These are phyloP conservation scores for Sideroxylon spinosum DNA, from an alignment of 179 eudicot species.

Conservation along the genomic window DNA sequence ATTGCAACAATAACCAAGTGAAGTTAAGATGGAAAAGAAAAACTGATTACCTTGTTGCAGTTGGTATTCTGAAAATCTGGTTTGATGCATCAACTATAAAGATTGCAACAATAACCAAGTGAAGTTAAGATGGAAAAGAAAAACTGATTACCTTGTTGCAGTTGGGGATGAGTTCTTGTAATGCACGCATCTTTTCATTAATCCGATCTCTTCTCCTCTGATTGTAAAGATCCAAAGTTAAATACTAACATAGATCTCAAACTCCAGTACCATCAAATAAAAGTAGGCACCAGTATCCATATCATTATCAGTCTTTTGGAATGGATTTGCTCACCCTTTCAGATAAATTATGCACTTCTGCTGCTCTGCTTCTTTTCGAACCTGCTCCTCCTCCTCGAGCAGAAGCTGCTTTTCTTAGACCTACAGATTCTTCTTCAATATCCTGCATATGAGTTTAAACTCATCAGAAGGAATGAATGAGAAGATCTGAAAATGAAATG, in stretches of 20 bases:
- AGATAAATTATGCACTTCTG: conserved; percentile 95
- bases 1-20: background rate
- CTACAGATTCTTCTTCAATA: conserved; percentile 74
- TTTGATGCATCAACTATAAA: background rate
- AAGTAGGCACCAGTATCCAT: background rate
- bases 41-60: too few relatives aligned
- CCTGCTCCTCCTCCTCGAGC: conserved; percentile 46
- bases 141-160: conserved; percentile 76
- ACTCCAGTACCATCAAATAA: background rate
- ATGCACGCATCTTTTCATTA: conserved; percentile 96
- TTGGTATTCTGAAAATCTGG: background rate
- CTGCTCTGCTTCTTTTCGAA: conserved; percentile 92
- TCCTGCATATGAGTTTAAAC: conserved; percentile 46
- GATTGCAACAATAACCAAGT: background rate
- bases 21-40: background rate
- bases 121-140: background rate
- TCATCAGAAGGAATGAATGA: conserved; percentile 11
- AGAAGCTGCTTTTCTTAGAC: conserved; percentile 44
- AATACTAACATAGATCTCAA: background rate
- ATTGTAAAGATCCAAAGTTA: conserved; percentile 21
- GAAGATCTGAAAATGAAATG: conserved; percentile 10
- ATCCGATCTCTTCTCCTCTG: conserved; percentile 97
- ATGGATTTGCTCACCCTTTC: conserved; percentile 70
- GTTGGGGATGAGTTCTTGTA: conserved; percentile 96
- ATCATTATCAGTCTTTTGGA: conserved; percentile 11